Base-by-base conservation (phyloP, 768 basidiomycete genomes). In the Leccinum barrowsii region DNA sequence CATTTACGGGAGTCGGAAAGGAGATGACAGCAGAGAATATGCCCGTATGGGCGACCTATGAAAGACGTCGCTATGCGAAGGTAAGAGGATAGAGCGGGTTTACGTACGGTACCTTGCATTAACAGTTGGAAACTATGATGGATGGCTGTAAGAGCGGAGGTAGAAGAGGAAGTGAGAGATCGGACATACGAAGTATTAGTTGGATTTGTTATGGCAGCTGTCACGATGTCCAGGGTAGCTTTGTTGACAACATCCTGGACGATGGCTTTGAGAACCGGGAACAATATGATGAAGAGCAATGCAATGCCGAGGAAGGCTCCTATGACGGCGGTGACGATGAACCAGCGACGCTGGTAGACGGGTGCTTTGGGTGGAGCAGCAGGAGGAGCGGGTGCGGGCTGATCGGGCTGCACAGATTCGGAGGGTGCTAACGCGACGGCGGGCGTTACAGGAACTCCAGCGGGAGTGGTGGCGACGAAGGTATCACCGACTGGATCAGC, bases 241-340 rank as follows among this genome's bases (percentile, higher is more conserved):
- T 76, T 75, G 57, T 87, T 82, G 15, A 89, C 79, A 42, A 89
- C 81, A 44, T 84, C 77, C 61, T 87, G 86, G 19, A 82, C 78
- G 61, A 89, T 85, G 48, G 86, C 86, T 52, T 73, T 79, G 56
- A 89, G 76, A 56, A 89, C 84, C 6, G 87, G 87, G 69, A 82
- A 89, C 22, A 90, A 70, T 11, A 89, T 50, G 59, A 89, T 81
- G 71, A 89, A 90, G 19, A 89, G 70, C 37, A 89, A 67, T 15
- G 78, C 84, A 54, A 90, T 86, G 35, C 75, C 82, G 15, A 89
- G 65, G 5, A 80, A 77, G 17, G 78, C 70, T 4, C 77, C 65
- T 28, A 87, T 76, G 59, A 83, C 66, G 54, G 77, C 76, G 28
- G 80, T 77, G 59, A 87, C 79, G 58, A 88, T 84, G 75, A 89